phyloP scores from a whole-genome alignment of 208 protist species.

The Porcisia hertigi region DNA sequence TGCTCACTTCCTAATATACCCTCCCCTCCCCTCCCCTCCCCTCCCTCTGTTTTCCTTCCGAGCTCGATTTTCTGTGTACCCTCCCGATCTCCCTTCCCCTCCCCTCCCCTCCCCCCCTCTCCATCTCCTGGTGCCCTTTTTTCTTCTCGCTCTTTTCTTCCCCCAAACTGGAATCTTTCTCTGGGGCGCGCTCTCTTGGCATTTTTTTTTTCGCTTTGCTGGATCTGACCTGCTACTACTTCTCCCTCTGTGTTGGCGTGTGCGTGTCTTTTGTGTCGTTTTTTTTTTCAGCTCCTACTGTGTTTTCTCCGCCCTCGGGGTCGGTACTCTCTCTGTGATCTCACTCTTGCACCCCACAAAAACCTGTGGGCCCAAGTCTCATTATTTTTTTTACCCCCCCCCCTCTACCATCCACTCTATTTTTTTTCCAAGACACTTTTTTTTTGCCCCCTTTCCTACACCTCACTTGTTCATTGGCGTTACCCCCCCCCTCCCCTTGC shows the following conservation, averaged over 20 bases:
- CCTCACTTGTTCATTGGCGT: too few species aligned
- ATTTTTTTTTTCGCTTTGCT: not conserved
- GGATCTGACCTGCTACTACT: not conserved
- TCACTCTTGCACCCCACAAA: too few species aligned
- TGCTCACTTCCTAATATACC: not conserved
- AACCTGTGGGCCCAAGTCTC: too few species aligned
- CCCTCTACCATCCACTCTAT: too few species aligned
- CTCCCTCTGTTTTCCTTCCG: not conserved
- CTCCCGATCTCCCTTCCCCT: not conserved
- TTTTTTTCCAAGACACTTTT: too few species aligned
- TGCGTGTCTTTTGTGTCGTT: not conserved
- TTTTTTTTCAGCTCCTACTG: not conserved
- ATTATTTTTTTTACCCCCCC: too few species aligned
- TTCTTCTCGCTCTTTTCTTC: not conserved
- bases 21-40: not conserved
- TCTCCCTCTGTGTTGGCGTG: slow-evolving; percentile 5
- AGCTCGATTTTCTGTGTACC: not conserved
- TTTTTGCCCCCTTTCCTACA: too few species aligned
- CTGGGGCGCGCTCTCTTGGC: not conserved
- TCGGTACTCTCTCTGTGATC: not conserved
- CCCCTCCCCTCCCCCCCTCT: too few species aligned
- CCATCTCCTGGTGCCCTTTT: not conserved
- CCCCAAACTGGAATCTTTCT: not conserved
- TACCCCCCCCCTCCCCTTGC: not conserved
- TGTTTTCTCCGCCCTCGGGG: not conserved